Evolutionary conservation across 2,329 filamentous ascomycete genomes (phyloP).

Genomic region (Rutstroemia sp.): DNA sequence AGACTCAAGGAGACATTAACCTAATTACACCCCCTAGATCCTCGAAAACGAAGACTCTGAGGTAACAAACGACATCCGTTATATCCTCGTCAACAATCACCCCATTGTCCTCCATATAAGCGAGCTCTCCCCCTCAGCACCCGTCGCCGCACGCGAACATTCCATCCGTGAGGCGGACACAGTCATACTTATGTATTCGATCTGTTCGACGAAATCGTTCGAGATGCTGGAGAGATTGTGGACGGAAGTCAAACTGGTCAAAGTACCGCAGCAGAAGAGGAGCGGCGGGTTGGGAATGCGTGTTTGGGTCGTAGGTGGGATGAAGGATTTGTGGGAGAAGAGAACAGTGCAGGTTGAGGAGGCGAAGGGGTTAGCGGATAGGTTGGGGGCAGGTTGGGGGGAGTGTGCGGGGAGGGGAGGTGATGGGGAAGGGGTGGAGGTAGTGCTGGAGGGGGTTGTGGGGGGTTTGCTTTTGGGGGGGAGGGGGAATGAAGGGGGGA

Average conservation of each 20-base stretch:
- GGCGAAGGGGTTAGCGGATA: neutral
- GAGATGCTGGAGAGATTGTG: neutral
- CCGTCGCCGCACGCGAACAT: neutral
- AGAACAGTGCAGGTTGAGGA: neutral
- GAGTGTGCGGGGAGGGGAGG: conserved; percentile 1
- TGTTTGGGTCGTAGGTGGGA: neutral
- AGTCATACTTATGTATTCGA: conserved; percentile 1
- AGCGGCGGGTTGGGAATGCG: neutral
- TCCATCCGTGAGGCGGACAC: neutral
- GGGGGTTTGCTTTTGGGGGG: neutral
- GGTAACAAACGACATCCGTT: no score
- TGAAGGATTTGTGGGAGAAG: conserved; percentile 6
- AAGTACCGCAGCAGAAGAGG: neutral
- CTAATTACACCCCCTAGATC: no score
- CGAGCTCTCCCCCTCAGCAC: neutral
- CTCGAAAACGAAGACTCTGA: no score
- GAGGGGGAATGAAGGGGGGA: neutral
- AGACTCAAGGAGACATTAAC: no score
- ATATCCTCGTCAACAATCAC: neutral
- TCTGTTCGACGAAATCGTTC: neutral
- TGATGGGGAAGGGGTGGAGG: neutral
- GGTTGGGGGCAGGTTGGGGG: neutral
- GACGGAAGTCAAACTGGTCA: neutral
- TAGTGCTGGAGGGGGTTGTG: neutral
- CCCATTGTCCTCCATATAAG: neutral